phyloP scores from a whole-genome alignment of 176 grass and related monocot species.

The Aegilops umbellulata region DNA sequence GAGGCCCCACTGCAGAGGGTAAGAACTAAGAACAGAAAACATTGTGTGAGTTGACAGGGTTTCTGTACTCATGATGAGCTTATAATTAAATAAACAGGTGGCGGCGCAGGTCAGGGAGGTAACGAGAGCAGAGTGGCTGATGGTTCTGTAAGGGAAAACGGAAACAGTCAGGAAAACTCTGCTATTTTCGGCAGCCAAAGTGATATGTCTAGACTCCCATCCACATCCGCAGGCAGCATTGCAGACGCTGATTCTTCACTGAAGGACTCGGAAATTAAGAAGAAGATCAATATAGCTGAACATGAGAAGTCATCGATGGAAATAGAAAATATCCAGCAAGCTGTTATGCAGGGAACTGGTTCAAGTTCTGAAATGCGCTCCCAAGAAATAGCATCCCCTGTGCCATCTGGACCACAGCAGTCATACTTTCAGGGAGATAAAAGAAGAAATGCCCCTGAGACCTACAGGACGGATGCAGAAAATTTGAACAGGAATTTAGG shows the following conservation, averaged over 20 bases:
- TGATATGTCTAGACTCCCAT: slow-evolving; percentile 49
- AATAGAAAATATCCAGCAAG: slow-evolving; percentile 54
- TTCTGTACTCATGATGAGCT: slow-evolving; percentile 28
- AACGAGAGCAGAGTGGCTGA: slow-evolving; percentile 76
- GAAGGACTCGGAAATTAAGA: slow-evolving; percentile 67
- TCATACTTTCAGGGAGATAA: slow-evolving; percentile 41
- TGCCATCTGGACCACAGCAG: slow-evolving; percentile 29
- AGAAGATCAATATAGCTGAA: slow-evolving; percentile 59
- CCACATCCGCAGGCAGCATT: slow-evolving; percentile 74
- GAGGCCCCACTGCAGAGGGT: slow-evolving; percentile 61
- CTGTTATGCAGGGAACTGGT: slow-evolving; percentile 38
- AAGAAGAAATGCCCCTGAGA: slow-evolving; percentile 34
- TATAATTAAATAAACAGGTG: slow-evolving; percentile 51
- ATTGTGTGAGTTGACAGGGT: slow-evolving; percentile 10
- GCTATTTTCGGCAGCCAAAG: slow-evolving; percentile 52
- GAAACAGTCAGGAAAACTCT: slow-evolving; percentile 64
- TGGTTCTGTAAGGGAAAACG: slow-evolving; percentile 67
- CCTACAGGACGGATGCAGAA: slow-evolving; percentile 36
- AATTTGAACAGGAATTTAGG: slow-evolving; percentile 42
- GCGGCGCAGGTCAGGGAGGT: slow-evolving; percentile 47
- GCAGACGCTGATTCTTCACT: slow-evolving; percentile 67
- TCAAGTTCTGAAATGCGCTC: slow-evolving; percentile 38
- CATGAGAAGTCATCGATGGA: slow-evolving; percentile 52
- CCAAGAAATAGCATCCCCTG: slow-evolving; percentile 39
- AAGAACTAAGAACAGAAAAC: slow-evolving; percentile 40